These are phyloP conservation scores for Tricholoma flavovirens DNA, from an alignment of 768 basidiomycete species.

Conservation along the genomic window DNA sequence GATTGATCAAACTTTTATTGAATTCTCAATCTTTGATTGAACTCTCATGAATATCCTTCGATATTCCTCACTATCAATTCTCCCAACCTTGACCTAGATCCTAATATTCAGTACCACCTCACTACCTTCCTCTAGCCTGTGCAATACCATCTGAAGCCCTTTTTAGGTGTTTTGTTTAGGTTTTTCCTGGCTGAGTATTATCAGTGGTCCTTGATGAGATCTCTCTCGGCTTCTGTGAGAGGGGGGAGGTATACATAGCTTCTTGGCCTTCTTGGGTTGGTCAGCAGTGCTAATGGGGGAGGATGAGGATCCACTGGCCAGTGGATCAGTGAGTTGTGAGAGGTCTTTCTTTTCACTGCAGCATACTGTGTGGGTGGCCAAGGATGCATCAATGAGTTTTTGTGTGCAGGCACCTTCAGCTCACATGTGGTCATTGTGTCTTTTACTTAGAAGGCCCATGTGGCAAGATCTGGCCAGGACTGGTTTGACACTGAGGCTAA, in stretches of 20 bases:
- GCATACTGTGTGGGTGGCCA: neutral
- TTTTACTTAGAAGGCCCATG: neutral
- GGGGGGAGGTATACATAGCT: neutral
- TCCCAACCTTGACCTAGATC: too few species aligned
- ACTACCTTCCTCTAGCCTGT: too few species aligned
- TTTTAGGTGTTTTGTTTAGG: too few species aligned
- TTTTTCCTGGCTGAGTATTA: too few species aligned
- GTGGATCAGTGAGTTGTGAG: neutral
- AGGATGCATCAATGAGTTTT: neutral
- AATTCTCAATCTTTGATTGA: too few species aligned
- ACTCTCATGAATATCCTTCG: too few species aligned
- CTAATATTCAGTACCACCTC: too few species aligned
- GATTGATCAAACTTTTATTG: too few species aligned
- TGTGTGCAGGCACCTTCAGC: neutral
- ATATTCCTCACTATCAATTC: too few species aligned
- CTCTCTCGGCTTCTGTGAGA: neutral
- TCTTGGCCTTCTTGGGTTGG: too few species aligned
- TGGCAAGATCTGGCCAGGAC: neutral
- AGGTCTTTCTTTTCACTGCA: neutral
- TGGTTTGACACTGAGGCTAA: neutral
- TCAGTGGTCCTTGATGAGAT: neutral
- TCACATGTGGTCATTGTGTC: neutral
- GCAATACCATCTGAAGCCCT: too few species aligned
- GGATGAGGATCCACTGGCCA: neutral
- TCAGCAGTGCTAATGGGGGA: neutral